Evolutionary conservation across 2,329 filamentous ascomycete species (phyloP), one percentile per base, ranked within the genome.

Genomic region (Penicillium freii): DNA sequence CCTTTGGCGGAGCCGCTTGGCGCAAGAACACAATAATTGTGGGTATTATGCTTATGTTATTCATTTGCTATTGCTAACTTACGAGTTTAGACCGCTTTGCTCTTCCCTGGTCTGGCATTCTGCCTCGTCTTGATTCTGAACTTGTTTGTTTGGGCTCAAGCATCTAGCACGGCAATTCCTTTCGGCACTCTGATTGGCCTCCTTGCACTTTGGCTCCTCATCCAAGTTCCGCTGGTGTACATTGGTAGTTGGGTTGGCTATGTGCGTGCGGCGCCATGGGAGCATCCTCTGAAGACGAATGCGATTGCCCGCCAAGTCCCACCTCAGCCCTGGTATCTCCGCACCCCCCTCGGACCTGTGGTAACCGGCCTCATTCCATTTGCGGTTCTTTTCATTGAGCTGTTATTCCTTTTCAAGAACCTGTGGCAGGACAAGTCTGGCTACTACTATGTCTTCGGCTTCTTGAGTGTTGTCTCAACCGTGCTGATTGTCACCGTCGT

Each of bases 381-480:
- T 70, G 89, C 89, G 2, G 90, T 95, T 55, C 87, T 95, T 65
- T 94, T 93, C 73, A 91, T 95, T 68, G 91, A 95, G 76, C 82
- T 95, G 15, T 81, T 93, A 42, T 94, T 92, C 71, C 87, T 94
- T 49, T 94, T 95, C 75, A 90, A 91, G 76, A 92, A 88, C 48
- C 74, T 95, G 34, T 94, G 91, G 89, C 88, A 92, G 73, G 91
- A 95, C 75, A 95, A 95, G 79, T 91, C 86, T 69, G 90, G 90
- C 7, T 95, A 92, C 74, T 96, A 96, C 76, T 96, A 96, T 74
- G 87, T 95, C 23, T 96, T 94, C 71, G 91, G 91, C 11, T 96
- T 93, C 77, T 75, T 94, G 62, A 86, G 87, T 8, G 85, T 91
- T 17, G 88, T 94, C 10, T 87, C 82, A 25, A 77, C 84, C 11